Evolutionary conservation across 306 rosid species (phyloP), one percentile per base, ranked within the genome.

Genomic region (Dalbergia oliveri): DNA sequence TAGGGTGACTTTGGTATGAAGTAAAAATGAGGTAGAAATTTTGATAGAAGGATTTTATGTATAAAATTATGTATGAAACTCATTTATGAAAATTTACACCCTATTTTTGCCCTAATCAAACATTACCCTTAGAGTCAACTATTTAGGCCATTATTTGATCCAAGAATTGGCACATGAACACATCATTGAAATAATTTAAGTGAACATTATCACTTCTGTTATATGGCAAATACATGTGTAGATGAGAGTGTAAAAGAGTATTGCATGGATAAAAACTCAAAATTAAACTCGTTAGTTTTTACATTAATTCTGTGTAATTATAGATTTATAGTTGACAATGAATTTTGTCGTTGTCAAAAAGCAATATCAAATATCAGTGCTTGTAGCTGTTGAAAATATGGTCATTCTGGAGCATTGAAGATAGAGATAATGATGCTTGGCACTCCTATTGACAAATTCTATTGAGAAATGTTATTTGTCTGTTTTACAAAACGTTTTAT

Each of bases 371-470:
- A 43, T 37, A 37, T 37, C 47, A 43, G 47, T 37, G 60, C 13
- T 58, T 61, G 72, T 51, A 31, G 76, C 13, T 3, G 7, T 37
- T 21, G 45, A 75, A 79, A 69, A 8, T 37, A 3, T 19, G n/a
- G 66, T 66, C 26, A 63, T 75, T 56, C 68, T 54, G 19, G 59
- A 18, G 26, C 53, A 66, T 31, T 60, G 43, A 19, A 14, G 35
- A 54, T 79, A 47, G 16, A 57, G 66, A 68, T 81, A 84, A 41
- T 37, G 63, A 69, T 69, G 61, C 47, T 16, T 68, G 69, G 33
- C n/a, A 75, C 39, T 59, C 75, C 65, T 53, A 11, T 63, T 62
- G 66, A 54, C 60, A n/a, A 77, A 49, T 37, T 45, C 26, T 10
- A 14, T 26, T 23, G 59, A 31, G 62, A 41, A 56, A 73, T 13